Evolutionary conservation across 495 filamentous ascomycete genomes (phyloP).

Genomic region (Hypoxylon rickii): DNA sequence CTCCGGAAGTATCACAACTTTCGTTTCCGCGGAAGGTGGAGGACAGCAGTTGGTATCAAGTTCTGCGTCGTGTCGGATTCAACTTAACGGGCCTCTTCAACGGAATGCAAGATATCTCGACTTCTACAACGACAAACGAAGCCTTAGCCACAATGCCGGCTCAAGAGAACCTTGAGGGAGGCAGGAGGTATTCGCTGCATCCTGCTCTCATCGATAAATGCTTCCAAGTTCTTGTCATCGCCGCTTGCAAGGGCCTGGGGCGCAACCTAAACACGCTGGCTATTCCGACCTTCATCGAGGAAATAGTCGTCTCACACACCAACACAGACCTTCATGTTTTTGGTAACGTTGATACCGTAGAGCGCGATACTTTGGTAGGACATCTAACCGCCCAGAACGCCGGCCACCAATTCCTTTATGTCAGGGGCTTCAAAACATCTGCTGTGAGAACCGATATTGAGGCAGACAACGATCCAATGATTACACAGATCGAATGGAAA

Average conservation of each 20-base stretch:
- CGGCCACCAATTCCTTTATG: too few species aligned
- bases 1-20: neutral
- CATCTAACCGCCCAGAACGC: too few species aligned
- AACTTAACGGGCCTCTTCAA: constrained; percentile 36
- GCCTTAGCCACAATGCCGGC: neutral
- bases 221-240: constrained; percentile 43
- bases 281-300: constrained; percentile 42
- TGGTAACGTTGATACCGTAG: neutral
- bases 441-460: too few species aligned
- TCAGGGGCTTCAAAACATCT: too few species aligned
- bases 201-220: constrained; percentile 47
- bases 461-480: too few species aligned
- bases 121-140: neutral
- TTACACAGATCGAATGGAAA: too few species aligned
- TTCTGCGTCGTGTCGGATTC: constrained; percentile 14
- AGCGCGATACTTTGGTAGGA: constrained; percentile 7
- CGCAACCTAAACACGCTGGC: constrained; percentile 30
- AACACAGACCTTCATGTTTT: constrained; percentile 36
- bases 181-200: constrained; percentile 37
- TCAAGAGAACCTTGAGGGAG: constrained; percentile 2
- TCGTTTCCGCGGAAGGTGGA: constrained; percentile 4
- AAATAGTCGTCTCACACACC: too few species aligned
- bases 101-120: neutral
- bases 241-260: constrained; percentile 29
- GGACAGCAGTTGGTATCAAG: constrained; percentile 15